These are phyloP conservation scores for Odontarrhena argentea DNA, from an alignment of 345 rosid species.

Conservation along the genomic window DNA sequence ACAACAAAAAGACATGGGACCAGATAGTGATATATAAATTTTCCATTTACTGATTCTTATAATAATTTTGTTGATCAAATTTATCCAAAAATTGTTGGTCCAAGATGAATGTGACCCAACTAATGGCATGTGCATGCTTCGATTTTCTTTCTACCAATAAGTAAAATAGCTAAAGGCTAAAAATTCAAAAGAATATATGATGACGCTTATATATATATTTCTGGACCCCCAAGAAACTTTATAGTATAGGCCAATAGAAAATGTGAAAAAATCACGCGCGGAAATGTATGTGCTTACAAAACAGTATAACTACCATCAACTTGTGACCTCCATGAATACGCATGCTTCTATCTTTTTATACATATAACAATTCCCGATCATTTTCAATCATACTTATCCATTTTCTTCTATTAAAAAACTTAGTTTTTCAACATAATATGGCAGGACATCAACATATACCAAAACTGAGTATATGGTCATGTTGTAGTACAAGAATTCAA, in stretches of 20 bases:
- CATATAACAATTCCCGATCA: not conserved
- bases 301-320: slow-evolving; percentile 24
- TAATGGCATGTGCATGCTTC: slow-evolving; percentile 20
- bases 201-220: slow-evolving; percentile 21
- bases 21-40: slow-evolving; percentile 4
- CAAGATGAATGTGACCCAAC: slow-evolving; percentile 16
- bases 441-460: too few relatives aligned
- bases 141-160: slow-evolving; percentile 27
- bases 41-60: not conserved
- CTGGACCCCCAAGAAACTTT: slow-evolving; percentile 1
- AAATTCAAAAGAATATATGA: slow-evolving; percentile 34
- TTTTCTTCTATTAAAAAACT: too few relatives aligned
- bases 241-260: not conserved
- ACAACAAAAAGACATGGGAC: too few relatives aligned
- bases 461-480: too few relatives aligned
- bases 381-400: too few relatives aligned
- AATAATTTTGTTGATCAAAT: not conserved
- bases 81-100: slow-evolving; percentile 12
- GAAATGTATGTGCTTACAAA: slow-evolving; percentile 12
- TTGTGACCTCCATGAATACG: slow-evolving; percentile 35
- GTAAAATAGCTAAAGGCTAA: slow-evolving; percentile 16
- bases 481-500: too few relatives aligned
- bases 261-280: not conserved
- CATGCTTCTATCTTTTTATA: slow-evolving; percentile 25
- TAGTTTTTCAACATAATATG: too few relatives aligned